Conservation (phyloP, 768 basidiomycete genomes). For the Phylloporus sp. region DNA sequence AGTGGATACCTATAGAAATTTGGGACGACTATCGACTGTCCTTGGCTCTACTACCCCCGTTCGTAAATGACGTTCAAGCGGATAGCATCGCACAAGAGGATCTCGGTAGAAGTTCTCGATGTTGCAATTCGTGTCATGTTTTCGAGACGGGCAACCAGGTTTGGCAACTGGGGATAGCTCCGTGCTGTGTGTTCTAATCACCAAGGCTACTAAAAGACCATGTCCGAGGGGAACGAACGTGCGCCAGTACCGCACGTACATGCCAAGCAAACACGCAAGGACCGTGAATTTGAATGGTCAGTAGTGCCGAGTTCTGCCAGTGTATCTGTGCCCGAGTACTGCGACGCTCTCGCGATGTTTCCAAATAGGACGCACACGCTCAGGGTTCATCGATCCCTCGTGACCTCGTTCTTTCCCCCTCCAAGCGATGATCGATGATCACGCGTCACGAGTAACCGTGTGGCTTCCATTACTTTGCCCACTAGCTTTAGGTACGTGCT, state of each 20-base stretch:
- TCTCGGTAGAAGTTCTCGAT: neutral
- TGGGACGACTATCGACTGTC: no score
- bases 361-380: neutral
- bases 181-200: no score
- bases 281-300: neutral
- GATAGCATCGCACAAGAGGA: neutral
- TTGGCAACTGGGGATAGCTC: neutral
- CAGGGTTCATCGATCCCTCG: no score
- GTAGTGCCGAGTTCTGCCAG: neutral
- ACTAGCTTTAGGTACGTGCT: no score
- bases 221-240: neutral
- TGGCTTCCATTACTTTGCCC: no score
- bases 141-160: neutral
- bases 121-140: neutral
- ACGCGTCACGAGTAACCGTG: no score
- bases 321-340: no score
- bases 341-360: neutral
- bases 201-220: neutral
- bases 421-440: no score
- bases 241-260: no score
- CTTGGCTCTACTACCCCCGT: neutral
- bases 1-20: neutral
- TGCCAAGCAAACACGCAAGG: no score
- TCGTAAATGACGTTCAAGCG: neutral
- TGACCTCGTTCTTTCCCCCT: no score